phyloP scores from a whole-genome alignment of 75 land plant species.

The Picea sitchensis region DNA sequence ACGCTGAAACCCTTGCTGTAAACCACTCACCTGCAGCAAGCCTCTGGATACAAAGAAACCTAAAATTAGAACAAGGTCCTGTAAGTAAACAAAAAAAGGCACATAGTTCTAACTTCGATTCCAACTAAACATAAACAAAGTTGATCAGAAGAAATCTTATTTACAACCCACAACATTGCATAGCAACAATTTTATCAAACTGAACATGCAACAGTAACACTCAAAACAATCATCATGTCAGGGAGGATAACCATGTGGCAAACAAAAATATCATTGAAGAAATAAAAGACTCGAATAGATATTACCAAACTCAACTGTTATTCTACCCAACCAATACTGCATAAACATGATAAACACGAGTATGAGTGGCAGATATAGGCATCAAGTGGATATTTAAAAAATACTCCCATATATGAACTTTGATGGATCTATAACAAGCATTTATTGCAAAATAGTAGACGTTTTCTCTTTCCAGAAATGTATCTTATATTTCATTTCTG shows the following conservation, averaged over 20 bases:
- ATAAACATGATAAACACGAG: too few species aligned
- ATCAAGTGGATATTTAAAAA: too few species aligned
- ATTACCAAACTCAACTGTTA: too few species aligned
- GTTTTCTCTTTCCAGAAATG: too few species aligned
- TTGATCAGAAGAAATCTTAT: neutral
- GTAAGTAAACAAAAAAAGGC: neutral
- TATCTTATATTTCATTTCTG: too few species aligned
- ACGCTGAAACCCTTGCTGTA: slow-evolving; percentile 64
- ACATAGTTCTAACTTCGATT: neutral
- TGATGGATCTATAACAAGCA: too few species aligned
- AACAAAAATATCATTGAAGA: neutral
- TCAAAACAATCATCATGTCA: neutral
- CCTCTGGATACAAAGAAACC: slow-evolving; percentile 42
- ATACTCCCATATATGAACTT: too few species aligned
- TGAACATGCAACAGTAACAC: neutral
- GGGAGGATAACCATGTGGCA: neutral
- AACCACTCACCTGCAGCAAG: slow-evolving; percentile 74
- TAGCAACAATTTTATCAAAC: neutral
- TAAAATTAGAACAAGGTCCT: slow-evolving; percentile 8
- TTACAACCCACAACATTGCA: neutral
- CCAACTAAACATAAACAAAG: neutral
- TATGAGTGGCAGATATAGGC: too few species aligned
- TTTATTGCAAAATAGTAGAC: too few species aligned
- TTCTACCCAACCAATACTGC: too few species aligned
- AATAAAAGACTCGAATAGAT: too few species aligned